Percentiles rank a stretch among this genome's conserved stretches.
These are phyloP conservation scores for Coelastrella sp. DNA, from an alignment of 139 green algal genomes.

Conservation along the genomic window DNA sequence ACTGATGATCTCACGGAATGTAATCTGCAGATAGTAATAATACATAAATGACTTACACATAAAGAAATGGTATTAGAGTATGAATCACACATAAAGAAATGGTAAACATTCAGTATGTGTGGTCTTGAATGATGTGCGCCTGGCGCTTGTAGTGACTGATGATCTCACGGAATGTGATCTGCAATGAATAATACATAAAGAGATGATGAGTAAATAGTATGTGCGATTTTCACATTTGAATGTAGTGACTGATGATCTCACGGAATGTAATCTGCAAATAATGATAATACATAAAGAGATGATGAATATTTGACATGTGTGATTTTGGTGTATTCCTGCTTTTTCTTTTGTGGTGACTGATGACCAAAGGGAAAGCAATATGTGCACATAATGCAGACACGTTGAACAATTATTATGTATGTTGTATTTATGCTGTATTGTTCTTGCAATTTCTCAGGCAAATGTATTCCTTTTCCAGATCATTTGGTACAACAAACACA, in stretches of 20 bases:
- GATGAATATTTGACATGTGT: too few relatives aligned
- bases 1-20: constrained; percentile 90
- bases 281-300: not conserved
- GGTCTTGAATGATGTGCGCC: constrained; percentile 74
- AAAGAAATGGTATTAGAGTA: too few relatives aligned
- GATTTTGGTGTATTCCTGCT: constrained; percentile 19
- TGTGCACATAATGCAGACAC: not conserved
- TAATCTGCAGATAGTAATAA: constrained; percentile 49
- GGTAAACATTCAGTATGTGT: too few relatives aligned
- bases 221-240: constrained; percentile 53
- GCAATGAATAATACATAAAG: not conserved
- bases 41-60: too few relatives aligned
- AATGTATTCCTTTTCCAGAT: too few relatives aligned
- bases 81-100: too few relatives aligned
- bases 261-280: constrained; percentile 76
- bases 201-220: not conserved
- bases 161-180: constrained; percentile 89
- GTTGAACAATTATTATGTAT: too few relatives aligned
- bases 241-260: constrained; percentile 91
- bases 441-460: too few relatives aligned
- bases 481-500: too few relatives aligned
- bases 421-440: too few relatives aligned
- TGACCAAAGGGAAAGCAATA: constrained; percentile 89
- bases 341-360: constrained; percentile 77
- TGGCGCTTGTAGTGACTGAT: constrained; percentile 86